Conservation (phyloP, 1,284 basidiomycete genomes). For the Apiotrichum montevideense region DNA sequence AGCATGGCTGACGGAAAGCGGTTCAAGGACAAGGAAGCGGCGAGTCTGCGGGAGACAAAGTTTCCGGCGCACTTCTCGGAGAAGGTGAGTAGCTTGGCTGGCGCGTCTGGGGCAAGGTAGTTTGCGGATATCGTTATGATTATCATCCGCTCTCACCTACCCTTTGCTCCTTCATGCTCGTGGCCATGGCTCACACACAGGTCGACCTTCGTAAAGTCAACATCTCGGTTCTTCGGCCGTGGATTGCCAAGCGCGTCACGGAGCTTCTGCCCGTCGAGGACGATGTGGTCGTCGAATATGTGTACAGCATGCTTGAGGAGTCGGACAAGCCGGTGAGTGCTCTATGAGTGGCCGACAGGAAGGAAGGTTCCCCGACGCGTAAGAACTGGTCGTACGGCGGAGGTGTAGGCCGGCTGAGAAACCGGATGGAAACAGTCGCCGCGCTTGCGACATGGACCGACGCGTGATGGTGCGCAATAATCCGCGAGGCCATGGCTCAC, state of each 20-base stretch:
- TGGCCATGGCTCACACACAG: conserved; percentile 46
- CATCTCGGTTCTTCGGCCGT: conserved; percentile 64
- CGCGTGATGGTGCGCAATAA: no score
- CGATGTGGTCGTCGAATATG: conserved; percentile 94
- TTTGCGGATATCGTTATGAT: no score
- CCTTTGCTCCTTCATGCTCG: neutral
- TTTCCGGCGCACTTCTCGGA: conserved; percentile 84
- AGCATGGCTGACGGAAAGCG: conserved; percentile 46
- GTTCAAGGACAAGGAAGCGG: conserved; percentile 91
- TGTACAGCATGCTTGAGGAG: conserved; percentile 86
- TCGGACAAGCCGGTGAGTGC: conserved; percentile 64
- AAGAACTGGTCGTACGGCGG: no score
- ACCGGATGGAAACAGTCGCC: no score
- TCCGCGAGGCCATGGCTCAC: no score
- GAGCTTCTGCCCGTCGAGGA: conserved; percentile 91
- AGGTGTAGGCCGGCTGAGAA: no score
- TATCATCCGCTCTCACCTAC: no score
- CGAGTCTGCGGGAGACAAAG: conserved; percentile 79
- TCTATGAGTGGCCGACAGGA: no score
- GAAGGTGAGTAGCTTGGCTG: conserved; percentile 55
- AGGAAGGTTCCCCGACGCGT: no score
- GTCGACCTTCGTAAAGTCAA: conserved; percentile 96
- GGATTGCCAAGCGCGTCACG: conserved; percentile 86
- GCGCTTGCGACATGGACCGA: no score
- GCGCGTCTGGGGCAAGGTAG: neutral